Conservation (phyloP, 306 rosid genomes). For the Aeschynomene evenia region DNA sequence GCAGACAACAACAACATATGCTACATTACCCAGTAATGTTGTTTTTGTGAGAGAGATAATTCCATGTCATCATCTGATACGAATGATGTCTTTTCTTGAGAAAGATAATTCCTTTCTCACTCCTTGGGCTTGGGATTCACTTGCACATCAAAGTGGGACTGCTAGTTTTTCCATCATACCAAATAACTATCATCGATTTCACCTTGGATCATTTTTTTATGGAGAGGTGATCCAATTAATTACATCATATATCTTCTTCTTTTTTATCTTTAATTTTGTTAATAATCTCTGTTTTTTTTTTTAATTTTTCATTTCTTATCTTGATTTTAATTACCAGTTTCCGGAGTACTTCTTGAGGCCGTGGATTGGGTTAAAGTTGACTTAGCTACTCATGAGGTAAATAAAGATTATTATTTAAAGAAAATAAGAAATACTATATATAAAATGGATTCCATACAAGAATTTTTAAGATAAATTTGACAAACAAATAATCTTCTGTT, state of each 20-base stretch:
- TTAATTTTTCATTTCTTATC: neutral
- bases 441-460: no score
- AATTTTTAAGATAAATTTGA: no score
- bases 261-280: neutral
- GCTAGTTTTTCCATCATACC: neutral
- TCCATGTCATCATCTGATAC: neutral
- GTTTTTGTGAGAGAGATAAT: neutral
- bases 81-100: constrained; percentile 22
- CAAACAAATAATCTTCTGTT: neutral
- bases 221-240: neutral
- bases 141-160: neutral
- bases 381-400: neutral
- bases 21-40: neutral
- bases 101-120: constrained; percentile 32
- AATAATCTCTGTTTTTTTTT: neutral
- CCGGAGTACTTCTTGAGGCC: neutral
- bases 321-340: neutral
- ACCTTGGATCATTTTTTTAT: constrained; percentile 16
- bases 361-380: neutral
- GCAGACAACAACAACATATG: neutral
- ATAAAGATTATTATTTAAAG: no score
- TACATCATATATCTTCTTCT: no score
- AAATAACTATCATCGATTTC: neutral
- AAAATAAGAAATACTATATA: no score
- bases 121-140: constrained; percentile 29